Evolutionary conservation across 345 rosid species (phyloP).

Genomic region (Punica granatum): DNA sequence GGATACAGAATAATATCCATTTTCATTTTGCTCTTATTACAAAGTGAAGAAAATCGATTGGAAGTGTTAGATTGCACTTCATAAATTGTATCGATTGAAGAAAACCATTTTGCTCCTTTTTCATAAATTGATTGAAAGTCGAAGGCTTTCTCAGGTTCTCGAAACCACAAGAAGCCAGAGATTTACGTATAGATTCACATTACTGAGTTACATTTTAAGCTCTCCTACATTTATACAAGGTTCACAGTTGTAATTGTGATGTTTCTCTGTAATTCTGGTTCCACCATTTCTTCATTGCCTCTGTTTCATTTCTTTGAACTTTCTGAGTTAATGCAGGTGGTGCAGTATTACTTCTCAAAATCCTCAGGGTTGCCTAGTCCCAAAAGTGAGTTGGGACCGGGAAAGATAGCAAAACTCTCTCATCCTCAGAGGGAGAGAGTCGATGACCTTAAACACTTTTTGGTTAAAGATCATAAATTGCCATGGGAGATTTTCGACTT

Average conservation of each 20-base stretch:
- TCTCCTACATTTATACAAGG: too few relatives aligned
- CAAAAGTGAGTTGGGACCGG: constrained; percentile 7
- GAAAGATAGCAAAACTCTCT: constrained; percentile 24
- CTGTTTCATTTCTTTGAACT: not conserved
- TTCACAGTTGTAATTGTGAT: too few relatives aligned
- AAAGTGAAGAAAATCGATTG: not conserved
- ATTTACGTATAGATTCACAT: too few relatives aligned
- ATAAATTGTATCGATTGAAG: too few relatives aligned
- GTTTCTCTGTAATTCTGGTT: not conserved
- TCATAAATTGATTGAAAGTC: not conserved
- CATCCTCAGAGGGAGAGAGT: constrained; percentile 34
- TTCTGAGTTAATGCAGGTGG: constrained; percentile 34
- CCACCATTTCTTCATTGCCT: not conserved
- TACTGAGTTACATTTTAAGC: too few relatives aligned
- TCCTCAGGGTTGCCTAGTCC: constrained; percentile 20
- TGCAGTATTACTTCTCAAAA: constrained; percentile 61
- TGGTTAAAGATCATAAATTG: constrained; percentile 30
- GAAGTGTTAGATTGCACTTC: not conserved
- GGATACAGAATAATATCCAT: not conserved
- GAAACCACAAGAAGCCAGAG: too few relatives aligned
- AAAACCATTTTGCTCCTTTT: too few relatives aligned
- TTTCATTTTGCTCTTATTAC: not conserved
- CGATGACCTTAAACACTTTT: constrained; percentile 22
- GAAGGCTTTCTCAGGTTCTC: too few relatives aligned
- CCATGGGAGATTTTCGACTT: constrained; percentile 24